A percentile compares a stretch with the other conserved stretches of the same genome.
These are phyloP conservation scores for Reutealis trisperma DNA, from an alignment of 345 rosid genomes.

Conservation along the genomic window DNA sequence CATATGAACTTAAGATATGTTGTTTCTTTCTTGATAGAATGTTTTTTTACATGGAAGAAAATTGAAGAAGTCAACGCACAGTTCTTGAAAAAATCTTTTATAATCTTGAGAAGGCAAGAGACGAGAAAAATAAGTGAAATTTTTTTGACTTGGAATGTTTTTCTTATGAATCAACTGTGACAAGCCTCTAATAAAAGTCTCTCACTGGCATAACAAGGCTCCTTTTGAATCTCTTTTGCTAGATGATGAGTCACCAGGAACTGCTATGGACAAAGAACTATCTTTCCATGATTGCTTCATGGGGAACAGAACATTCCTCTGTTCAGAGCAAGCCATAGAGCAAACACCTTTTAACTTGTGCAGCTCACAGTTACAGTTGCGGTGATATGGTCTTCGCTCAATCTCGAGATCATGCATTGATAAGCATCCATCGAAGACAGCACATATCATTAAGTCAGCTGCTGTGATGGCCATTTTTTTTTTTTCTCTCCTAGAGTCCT, in stretches of 20 bases:
- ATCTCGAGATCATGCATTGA: slow-evolving; percentile 8
- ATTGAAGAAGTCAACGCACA: too few species aligned
- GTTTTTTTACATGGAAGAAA: too few species aligned
- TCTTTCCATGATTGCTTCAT: slow-evolving; percentile 3
- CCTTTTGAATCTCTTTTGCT: not conserved
- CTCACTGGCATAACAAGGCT: too few species aligned
- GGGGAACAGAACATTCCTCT: not conserved
- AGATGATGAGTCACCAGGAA: slow-evolving; percentile 2
- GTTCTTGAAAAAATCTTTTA: too few species aligned
- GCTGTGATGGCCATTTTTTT: slow-evolving; percentile 7
- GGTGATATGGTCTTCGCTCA: slow-evolving; percentile 21
- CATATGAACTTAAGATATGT: too few species aligned
- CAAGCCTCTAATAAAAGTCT: too few species aligned
- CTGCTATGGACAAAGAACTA: slow-evolving; percentile 7
- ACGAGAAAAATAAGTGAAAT: too few species aligned
- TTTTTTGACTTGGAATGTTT: too few species aligned
- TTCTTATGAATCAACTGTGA: too few species aligned
- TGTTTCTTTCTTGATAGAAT: too few species aligned
- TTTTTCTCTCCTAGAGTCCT: too few species aligned
- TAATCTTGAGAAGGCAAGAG: too few species aligned
- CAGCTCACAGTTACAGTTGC: slow-evolving; percentile 18
- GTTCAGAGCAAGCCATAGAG: not conserved
- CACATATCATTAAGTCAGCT: slow-evolving; percentile 6
- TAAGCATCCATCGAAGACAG: slow-evolving; percentile 19
- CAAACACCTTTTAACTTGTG: slow-evolving; percentile 10